Evolutionary conservation across 176 grass and related monocot genomes (phyloP), one percentile per base, ranked within the genome.

Genomic region (Pharus latifolius): DNA sequence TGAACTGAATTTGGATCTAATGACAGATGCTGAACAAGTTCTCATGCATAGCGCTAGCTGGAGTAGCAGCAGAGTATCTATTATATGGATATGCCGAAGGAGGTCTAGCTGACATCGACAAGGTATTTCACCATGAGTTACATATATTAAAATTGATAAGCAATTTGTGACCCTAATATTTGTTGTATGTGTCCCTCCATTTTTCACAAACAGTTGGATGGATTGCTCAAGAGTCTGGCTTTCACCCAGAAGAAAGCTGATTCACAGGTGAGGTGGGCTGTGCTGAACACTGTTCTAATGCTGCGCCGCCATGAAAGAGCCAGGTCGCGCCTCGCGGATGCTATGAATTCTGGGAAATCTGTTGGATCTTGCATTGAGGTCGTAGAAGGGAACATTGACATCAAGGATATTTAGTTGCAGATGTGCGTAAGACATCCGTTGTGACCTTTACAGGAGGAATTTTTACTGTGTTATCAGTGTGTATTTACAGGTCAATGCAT

Each of bases 21-120:
- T 65, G 18, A 50, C 75, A 96, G 92, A 91, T 88, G 75, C 22
- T 96, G 66, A 91, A 96, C 59, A 88, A 75, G 63, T 91, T 96
- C 65, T 91, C 82, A 2, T 96, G 92, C 76, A 88, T 91, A 70
- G 88, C 85, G 22, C 76, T 92, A 57, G 88, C 92, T 34, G 85
- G 92, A 66, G 92, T 96, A 20, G 76, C 88, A 13, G 80, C 83
- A 27, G 88, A 89, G 54, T 89, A 92, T 81, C 76, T 92, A 78
- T 48, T 92, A 45, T 96, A 89, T 16, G 92, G 88, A 33, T 77
- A 79, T 38, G 64, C 92, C 1, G 85, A 92, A 96, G 92, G 85
- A 63, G 88, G 88, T 34, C 62, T 92, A 49, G 51, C 57, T 7
- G 88, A 96, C 69, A 82, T 96, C 12, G 75, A 69, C 49, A 81